These are phyloP conservation scores for Pythium phragmiticola DNA, from an alignment of 352 stramenopile species.

Conservation along the genomic window DNA sequence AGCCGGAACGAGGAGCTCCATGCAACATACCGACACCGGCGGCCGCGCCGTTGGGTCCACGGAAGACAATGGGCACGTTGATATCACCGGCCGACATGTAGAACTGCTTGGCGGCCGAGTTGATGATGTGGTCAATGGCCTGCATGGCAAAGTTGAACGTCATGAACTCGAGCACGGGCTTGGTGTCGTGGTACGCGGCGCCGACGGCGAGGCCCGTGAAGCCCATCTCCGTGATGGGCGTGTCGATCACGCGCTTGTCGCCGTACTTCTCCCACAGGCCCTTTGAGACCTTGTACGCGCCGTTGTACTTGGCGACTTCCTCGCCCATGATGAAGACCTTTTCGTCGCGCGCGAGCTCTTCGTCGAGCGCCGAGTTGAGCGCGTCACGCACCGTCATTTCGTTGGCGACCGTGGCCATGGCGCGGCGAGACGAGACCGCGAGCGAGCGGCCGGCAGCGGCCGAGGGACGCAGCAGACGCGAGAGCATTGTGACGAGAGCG, in stretches of 20 bases:
- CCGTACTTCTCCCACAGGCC: slow-evolving; percentile 99
- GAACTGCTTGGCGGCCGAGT: slow-evolving; percentile 99
- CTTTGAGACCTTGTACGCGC: slow-evolving; percentile 99
- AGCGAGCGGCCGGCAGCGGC: slow-evolving; percentile 19
- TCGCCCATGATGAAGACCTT: slow-evolving; percentile 95
- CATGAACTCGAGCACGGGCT: slow-evolving; percentile 99
- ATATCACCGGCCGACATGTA: slow-evolving; percentile 99
- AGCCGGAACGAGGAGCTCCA: neutral
- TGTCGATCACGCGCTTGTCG: slow-evolving; percentile 99
- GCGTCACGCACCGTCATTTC: slow-evolving; percentile 98
- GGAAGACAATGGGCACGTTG: slow-evolving; percentile 98
- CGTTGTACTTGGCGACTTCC: slow-evolving; percentile 99
- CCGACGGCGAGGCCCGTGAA: slow-evolving; percentile 94
- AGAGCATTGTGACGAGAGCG: slow-evolving; percentile 30
- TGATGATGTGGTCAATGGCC: slow-evolving; percentile 99
- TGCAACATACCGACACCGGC: slow-evolving; percentile 89
- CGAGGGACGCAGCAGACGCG: slow-evolving; percentile 42
- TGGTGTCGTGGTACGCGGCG: slow-evolving; percentile 96
- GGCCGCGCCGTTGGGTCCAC: slow-evolving; percentile 97
- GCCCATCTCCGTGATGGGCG: slow-evolving; percentile 98
- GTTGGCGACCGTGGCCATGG: slow-evolving; percentile 72
- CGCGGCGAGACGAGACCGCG: slow-evolving; percentile 35
- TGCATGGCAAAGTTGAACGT: slow-evolving; percentile 99
- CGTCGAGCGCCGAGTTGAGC: slow-evolving; percentile 98
- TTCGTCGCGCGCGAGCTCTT: slow-evolving; percentile 98